phyloP scores from a whole-genome alignment of 441 rosid species.

The Cnidoscolus chayamansa region DNA sequence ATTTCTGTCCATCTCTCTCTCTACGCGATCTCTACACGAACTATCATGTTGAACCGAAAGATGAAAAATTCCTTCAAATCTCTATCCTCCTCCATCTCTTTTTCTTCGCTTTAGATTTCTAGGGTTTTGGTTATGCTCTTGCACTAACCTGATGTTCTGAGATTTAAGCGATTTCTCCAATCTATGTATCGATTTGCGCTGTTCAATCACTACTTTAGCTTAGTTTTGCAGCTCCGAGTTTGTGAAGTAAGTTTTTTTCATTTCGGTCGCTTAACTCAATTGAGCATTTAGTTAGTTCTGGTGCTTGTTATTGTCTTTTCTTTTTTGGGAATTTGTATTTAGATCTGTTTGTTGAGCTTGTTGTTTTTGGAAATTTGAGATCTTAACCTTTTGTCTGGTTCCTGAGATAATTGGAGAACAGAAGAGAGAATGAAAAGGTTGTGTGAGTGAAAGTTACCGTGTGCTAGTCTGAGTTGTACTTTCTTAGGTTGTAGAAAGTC shows the following conservation, averaged over 20 bases:
- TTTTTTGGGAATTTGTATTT: conserved; percentile 13
- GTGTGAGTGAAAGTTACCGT: not conserved
- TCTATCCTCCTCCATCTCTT: not conserved
- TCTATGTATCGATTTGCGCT: not conserved
- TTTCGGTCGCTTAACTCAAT: not conserved
- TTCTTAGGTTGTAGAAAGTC: not conserved
- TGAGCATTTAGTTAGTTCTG: conserved; percentile 14
- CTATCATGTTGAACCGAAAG: not conserved
- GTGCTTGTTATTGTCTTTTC: not conserved
- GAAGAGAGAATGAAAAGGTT: conserved; percentile 13
- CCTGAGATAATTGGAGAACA: conserved; percentile 10
- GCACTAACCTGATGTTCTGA: not conserved
- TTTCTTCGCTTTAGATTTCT: not conserved
- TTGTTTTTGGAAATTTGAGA: conserved; percentile 25
- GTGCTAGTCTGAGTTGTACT: not conserved
- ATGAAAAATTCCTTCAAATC: not conserved
- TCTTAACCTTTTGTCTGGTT: conserved; percentile 28
- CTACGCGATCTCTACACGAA: conserved; percentile 35
- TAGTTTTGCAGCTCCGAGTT: conserved; percentile 32
- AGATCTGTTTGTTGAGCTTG: conserved; percentile 37
- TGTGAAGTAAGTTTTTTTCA: conserved; percentile 23
- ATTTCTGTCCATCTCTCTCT: conserved; percentile 26
- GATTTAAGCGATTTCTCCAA: conserved; percentile 5
- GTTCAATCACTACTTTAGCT: conserved; percentile 11
- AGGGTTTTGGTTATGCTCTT: conserved; percentile 15